Conservation (phyloP, 768 basidiomycete genomes). For the Pisolithus sp. region DNA sequence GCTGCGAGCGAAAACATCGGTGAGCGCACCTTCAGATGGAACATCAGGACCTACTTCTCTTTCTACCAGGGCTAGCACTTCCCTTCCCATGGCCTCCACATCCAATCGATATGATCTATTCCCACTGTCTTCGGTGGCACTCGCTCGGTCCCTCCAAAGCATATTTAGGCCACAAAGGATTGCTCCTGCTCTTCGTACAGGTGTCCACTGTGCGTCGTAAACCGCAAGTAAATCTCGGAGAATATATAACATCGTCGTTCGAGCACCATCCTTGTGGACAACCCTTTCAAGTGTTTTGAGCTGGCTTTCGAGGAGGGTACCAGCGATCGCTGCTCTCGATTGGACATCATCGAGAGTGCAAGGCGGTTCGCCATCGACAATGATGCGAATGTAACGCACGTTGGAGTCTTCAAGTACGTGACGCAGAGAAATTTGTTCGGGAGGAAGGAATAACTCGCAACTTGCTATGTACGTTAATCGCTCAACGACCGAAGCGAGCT, state of each 20-base stretch:
- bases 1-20: constrained; percentile 15
- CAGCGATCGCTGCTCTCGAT: constrained; percentile 30
- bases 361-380: neutral
- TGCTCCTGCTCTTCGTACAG: constrained; percentile 54
- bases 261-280: constrained; percentile 52
- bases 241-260: constrained; percentile 34
- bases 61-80: constrained; percentile 37
- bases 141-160: constrained; percentile 17
- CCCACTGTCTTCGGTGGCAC: constrained; percentile 19
- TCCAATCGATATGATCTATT: constrained; percentile 14
- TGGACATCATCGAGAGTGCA: neutral
- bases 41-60: constrained; percentile 32
- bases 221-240: constrained; percentile 43
- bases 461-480: constrained; percentile 59
- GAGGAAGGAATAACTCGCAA: constrained; percentile 56
- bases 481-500: constrained; percentile 57
- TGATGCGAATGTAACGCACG: neutral
- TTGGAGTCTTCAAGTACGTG: neutral
- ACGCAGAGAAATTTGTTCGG: constrained; percentile 44
- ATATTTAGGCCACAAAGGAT: constrained; percentile 51
- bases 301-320: constrained; percentile 59
- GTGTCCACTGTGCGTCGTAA: constrained; percentile 44
- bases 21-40: neutral
- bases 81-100: constrained; percentile 33
- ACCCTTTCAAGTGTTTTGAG: constrained; percentile 47